A percentile compares a stretch with the other conserved stretches of the same genome.
phyloP scores from a whole-genome alignment of 441 rosid species.

The Omphalea diandra region DNA sequence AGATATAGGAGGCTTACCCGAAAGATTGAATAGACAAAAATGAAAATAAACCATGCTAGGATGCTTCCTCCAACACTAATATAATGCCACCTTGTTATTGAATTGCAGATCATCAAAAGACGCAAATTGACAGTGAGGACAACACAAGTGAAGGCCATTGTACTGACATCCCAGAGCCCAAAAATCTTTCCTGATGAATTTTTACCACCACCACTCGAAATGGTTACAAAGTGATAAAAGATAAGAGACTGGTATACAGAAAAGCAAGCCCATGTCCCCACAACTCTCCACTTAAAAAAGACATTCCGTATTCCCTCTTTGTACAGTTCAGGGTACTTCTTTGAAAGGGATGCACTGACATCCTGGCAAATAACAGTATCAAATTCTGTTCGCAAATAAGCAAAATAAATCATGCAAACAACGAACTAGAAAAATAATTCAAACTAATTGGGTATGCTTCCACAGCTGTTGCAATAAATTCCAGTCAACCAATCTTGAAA shows the following conservation, averaged over 20 bases:
- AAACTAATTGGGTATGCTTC: neutral
- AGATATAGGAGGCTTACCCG: conserved; percentile 49
- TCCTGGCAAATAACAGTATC: conserved; percentile 46
- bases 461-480: conserved; percentile 2
- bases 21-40: conserved; percentile 71
- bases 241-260: conserved; percentile 91
- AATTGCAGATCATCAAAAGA: conserved; percentile 92
- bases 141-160: conserved; percentile 95
- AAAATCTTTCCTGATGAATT: conserved; percentile 84
- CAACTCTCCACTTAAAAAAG: conserved; percentile 91
- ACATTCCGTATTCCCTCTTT: conserved; percentile 87
- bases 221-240: conserved; percentile 64
- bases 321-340: conserved; percentile 90
- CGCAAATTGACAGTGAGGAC: conserved; percentile 93
- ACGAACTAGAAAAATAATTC: no score
- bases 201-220: conserved; percentile 57
- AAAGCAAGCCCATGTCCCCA: conserved; percentile 84
- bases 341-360: conserved; percentile 94
- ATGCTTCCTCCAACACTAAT: conserved; percentile 95
- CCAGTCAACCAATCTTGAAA: neutral
- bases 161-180: conserved; percentile 99
- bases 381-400: neutral
- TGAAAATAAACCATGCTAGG: conserved; percentile 83
- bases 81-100: conserved; percentile 93
- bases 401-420: neutral